Percentiles rank a stretch among this genome's conserved stretches.
Conservation (phyloP, 1,284 basidiomycete genomes). For the Phylloboletellus chloephorus region DNA sequence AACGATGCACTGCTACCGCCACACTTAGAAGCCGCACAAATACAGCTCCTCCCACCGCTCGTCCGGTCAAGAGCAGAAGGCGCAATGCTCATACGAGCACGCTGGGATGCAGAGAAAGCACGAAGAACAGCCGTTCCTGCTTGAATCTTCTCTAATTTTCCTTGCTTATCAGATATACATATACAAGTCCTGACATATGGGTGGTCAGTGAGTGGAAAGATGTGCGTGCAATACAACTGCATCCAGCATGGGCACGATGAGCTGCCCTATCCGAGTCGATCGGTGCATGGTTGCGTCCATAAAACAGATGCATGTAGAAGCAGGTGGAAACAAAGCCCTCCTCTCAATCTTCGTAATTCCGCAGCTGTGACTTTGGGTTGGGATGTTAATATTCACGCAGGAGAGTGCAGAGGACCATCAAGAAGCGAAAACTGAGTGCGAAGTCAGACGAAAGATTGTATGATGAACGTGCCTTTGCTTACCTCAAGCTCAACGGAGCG, state of each 20-base stretch:
- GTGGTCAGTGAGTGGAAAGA: conserved; percentile 9
- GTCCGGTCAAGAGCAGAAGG: conserved; percentile 62
- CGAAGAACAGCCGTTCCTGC: conserved; percentile 17
- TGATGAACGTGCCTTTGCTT: background rate
- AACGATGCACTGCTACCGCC: conserved; percentile 57
- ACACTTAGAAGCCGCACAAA: conserved; percentile 55
- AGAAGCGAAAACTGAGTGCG: background rate
- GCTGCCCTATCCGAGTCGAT: conserved; percentile 22
- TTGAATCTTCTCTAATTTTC: conserved; percentile 6
- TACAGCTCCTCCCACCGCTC: conserved; percentile 47
- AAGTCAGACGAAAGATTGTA: background rate
- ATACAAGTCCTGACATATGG: conserved; percentile 11
- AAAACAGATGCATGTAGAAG: conserved; percentile 10
- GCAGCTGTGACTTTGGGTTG: background rate
- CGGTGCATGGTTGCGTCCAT: conserved; percentile 17
- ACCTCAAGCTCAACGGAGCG: conserved; percentile 9
- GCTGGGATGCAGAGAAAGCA: conserved; percentile 63
- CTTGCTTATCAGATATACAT: conserved; percentile 12
- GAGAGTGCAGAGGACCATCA: background rate
- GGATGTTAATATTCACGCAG: background rate
- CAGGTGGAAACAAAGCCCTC: background rate
- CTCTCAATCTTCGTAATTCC: conserved; percentile 1
- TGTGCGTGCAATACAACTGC: conserved; percentile 14
- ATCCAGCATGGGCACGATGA: conserved; percentile 19
- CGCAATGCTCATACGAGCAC: conserved; percentile 57